Evolutionary conservation across 2,329 filamentous ascomycete genomes (phyloP).

Genomic region (Talaromyces amestolkiae): DNA sequence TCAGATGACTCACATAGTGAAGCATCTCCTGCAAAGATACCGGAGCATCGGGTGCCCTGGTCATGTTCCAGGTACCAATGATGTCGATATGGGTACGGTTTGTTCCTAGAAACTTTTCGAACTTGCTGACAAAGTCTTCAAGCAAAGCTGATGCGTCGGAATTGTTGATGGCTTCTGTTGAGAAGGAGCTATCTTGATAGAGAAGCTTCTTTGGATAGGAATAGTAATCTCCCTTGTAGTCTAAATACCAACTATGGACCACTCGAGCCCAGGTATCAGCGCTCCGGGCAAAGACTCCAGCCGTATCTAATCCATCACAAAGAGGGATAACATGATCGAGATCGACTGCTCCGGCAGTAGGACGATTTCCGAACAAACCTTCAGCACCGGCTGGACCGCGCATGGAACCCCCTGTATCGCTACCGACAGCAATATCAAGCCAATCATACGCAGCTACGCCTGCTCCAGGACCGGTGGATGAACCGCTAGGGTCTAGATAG

Average conservation of each 20-base stretch:
- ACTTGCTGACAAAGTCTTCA: background rate
- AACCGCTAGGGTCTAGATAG: slow-evolving; percentile 42
- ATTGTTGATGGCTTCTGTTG: background rate
- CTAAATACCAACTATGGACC: background rate
- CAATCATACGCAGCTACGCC: slow-evolving; percentile 44
- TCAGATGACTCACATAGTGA: background rate
- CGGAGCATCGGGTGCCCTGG: background rate
- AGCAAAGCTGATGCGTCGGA: background rate
- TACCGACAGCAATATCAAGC: slow-evolving; percentile 37
- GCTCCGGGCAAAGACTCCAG: background rate
- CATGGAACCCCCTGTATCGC: slow-evolving; percentile 29
- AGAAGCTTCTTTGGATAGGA: background rate
- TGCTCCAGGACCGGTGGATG: slow-evolving; percentile 41
- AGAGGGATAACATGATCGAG: slow-evolving; percentile 12
- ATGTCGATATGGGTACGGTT: background rate
- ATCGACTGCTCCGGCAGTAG: slow-evolving; percentile 47
- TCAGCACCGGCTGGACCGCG: slow-evolving; percentile 50
- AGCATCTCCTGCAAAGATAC: background rate
- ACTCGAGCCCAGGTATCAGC: background rate
- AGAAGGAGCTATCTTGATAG: background rate
- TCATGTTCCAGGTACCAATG: background rate
- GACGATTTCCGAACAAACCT: slow-evolving; percentile 53
- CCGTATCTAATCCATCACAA: background rate
- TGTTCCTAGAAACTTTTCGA: background rate
- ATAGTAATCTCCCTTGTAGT: background rate